Evolutionary conservation across 305 asterid genomes (phyloP), one percentile per base, ranked within the genome.

Genomic region (Stenogyne calaminthoides): DNA sequence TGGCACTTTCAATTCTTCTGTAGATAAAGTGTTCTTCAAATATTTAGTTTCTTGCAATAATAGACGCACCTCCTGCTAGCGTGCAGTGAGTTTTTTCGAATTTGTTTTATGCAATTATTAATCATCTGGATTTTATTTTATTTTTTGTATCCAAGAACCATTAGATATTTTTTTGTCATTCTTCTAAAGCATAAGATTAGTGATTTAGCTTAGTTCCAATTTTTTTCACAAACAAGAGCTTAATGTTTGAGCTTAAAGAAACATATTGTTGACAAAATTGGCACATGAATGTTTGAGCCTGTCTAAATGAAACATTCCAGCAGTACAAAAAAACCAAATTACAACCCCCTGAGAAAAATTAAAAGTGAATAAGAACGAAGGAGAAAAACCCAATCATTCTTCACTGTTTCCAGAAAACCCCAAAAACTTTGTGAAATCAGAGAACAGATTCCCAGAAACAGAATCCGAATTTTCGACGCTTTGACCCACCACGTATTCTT

Each of bases 361-460:
- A 40, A 9, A 6, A 54, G 5, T 20, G n/a, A n/a, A 12, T 27
- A 6, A 5, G 10, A 27, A 4, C 4, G 22, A 34, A 27, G 52
- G 9, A 0, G 59, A 34, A 57, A n/a, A 6, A 2, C 1, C 32
- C 4, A 0, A 11, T 40, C 73, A 79, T 66, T 68, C 82, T 8
- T 69, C 57, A 42, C 54, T 47, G 64, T 74, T 64, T 14, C 9
- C 58, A 34, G 80, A 44, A 75, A 86, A 85, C n/a, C 90, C 87
- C 32, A 85, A 76, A 7, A 87, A 81, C 70, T 77, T 87, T 15
- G 68, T 76, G 54, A 89, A 80, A 18, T 73, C 77, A 36, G 87
- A 72, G 51, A 91, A 76, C 22, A 86, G 66, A 5, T 58, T 66
- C 34, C 62, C 16, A 51, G 87, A 74, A 71, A 58, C 76, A 74